Percentiles rank a stretch among this genome's conserved stretches.
Conservation (phyloP, 345 rosid genomes). For the Excoecaria agallocha region DNA sequence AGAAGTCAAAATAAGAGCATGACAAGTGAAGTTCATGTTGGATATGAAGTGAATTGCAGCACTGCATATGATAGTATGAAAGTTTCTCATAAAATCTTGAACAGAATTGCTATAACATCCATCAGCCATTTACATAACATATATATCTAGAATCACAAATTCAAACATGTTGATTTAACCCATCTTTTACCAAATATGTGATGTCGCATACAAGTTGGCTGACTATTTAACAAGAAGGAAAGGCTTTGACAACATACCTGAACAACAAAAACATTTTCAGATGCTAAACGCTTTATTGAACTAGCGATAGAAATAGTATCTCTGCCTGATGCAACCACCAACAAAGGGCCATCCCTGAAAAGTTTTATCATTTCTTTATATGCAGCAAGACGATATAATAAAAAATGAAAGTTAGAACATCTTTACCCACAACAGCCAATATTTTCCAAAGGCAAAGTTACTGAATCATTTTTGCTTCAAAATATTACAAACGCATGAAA, state of each 20-base stretch:
- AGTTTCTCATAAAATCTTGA: not conserved
- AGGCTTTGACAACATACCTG: constrained; percentile 52
- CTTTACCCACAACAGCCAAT: not conserved
- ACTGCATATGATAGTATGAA: not conserved
- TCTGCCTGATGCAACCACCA: constrained; percentile 93
- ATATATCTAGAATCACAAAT: not conserved
- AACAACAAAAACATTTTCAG: constrained; percentile 79
- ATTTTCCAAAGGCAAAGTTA: not conserved
- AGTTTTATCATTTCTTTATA: constrained; percentile 3
- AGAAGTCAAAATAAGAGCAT: not conserved
- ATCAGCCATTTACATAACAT: not conserved
- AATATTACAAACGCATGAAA: not conserved
- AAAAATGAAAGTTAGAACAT: not conserved
- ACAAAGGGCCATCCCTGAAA: constrained; percentile 86
- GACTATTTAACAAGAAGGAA: constrained; percentile 5
- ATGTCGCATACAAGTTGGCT: not conserved
- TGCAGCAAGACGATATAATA: not conserved
- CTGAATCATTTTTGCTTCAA: not conserved
- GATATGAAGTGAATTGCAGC: not conserved
- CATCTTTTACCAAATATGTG: not conserved
- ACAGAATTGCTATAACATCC: not conserved
- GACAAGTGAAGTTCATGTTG: not conserved
- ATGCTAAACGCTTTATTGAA: constrained; percentile 81
- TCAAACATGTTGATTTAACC: not conserved
- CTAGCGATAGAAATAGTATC: constrained; percentile 87